phyloP scores from a whole-genome alignment of 768 basidiomycete species.

The Russula vinacea region DNA sequence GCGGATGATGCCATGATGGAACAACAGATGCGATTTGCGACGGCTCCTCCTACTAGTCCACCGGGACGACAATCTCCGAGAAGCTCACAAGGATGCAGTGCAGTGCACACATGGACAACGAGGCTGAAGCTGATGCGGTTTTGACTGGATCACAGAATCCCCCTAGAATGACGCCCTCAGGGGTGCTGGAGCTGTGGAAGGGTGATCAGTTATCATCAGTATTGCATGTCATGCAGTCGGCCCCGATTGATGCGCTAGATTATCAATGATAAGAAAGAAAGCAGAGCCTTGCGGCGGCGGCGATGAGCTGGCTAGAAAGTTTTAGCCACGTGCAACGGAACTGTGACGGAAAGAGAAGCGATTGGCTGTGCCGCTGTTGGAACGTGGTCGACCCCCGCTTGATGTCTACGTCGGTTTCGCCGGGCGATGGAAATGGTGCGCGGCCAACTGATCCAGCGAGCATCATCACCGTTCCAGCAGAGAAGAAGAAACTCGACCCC shows the following conservation, averaged over 20 bases:
- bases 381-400: not conserved
- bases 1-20: not conserved
- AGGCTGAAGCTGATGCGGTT: not conserved
- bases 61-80: not conserved
- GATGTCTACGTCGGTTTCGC: slow-evolving; percentile 15
- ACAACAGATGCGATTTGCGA: no score
- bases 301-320: no score
- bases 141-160: not conserved
- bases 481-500: slow-evolving; percentile 50
- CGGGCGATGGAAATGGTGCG: slow-evolving; percentile 10
- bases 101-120: not conserved
- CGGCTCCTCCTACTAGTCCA: not conserved
- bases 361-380: no score
- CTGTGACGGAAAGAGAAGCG: no score
- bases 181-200: not conserved
- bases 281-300: no score
- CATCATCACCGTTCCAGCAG: slow-evolving; percentile 6
- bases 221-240: not conserved
- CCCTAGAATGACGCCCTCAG: not conserved
- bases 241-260: not conserved
- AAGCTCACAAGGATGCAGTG: not conserved
- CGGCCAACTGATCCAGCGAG: no score
- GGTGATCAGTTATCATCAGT: no score
- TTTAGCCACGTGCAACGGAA: no score
- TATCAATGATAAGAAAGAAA: not conserved